Percentiles rank a stretch among this genome's conserved stretches.
Conservation (phyloP, 768 basidiomycete genomes). For the Podaxis rugospora region DNA sequence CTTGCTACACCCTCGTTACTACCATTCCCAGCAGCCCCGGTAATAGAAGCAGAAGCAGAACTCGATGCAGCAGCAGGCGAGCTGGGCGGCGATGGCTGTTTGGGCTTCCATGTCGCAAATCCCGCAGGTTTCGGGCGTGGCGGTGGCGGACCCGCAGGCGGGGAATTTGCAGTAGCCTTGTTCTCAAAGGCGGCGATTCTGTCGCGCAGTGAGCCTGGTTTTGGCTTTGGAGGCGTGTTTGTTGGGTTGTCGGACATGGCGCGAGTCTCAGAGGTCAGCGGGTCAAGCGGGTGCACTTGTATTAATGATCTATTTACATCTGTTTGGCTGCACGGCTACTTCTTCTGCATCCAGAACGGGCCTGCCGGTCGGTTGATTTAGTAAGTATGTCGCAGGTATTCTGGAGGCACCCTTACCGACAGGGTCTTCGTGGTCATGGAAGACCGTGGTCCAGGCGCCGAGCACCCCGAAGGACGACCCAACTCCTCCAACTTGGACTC, state of each 20-base stretch:
- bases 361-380: conserved; percentile 1
- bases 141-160: conserved; percentile 39
- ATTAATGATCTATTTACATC: neutral
- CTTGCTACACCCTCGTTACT: conserved; percentile 18
- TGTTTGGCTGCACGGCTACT: conserved; percentile 1
- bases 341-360: conserved; percentile 16
- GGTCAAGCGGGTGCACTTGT: neutral
- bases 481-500: conserved; percentile 56
- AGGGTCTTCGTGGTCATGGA: conserved; percentile 40
- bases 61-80: conserved; percentile 23
- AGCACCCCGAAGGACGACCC: conserved; percentile 57
- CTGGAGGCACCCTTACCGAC: conserved; percentile 28
- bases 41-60: conserved; percentile 15
- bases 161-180: conserved; percentile 33
- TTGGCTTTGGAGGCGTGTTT: conserved; percentile 54
- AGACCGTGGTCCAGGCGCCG: conserved; percentile 44
- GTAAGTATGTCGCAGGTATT: no score
- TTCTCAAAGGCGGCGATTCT: conserved; percentile 88
- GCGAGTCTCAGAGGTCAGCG: neutral
- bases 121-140: conserved; percentile 65
- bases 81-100: conserved; percentile 46
- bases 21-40: conserved; percentile 23
- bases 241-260: conserved; percentile 53
- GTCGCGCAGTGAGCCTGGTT: conserved; percentile 77
- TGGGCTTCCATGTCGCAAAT: conserved; percentile 67